These are phyloP conservation scores for Fusarium coffeatum DNA, from an alignment of 2,329 filamentous ascomycete genomes.

Conservation along the genomic window DNA sequence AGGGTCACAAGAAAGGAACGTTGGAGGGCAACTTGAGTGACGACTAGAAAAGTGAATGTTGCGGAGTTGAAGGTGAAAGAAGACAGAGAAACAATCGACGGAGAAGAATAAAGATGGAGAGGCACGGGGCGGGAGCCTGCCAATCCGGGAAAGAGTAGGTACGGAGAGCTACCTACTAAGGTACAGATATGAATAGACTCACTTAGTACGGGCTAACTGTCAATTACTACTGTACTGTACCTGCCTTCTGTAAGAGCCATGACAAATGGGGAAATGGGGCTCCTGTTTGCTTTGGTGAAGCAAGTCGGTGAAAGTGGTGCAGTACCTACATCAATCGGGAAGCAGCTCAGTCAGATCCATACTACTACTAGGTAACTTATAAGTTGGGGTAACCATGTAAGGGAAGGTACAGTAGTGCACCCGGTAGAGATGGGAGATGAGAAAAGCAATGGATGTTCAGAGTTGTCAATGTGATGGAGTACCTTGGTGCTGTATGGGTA, in stretches of 20 bases:
- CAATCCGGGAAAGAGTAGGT: background rate
- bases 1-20: constrained; percentile 31
- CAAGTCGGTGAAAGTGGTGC: constrained; percentile 31
- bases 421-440: constrained; percentile 2
- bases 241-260: constrained; percentile 11
- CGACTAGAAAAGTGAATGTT: constrained; percentile 30
- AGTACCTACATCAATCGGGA: constrained; percentile 5
- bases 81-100: constrained; percentile 13
- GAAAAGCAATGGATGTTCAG: constrained; percentile 1
- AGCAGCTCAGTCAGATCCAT: constrained; percentile 13
- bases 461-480: background rate
- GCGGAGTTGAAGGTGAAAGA: constrained; percentile 23
- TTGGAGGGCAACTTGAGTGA: constrained; percentile 10
- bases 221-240: background rate
- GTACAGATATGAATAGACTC: background rate
- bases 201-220: no score
- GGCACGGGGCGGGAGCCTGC: constrained; percentile 10
- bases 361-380: background rate
- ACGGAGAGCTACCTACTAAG: background rate
- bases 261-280: constrained; percentile 30
- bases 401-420: background rate
- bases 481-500: background rate
- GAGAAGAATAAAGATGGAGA: constrained; percentile 26
- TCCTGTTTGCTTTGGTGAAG: constrained; percentile 11
- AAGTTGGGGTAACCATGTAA: constrained; percentile 8